These are phyloP conservation scores for Rubroboletus pulcherrimus DNA, from an alignment of 768 basidiomycete genomes.

Conservation along the genomic window DNA sequence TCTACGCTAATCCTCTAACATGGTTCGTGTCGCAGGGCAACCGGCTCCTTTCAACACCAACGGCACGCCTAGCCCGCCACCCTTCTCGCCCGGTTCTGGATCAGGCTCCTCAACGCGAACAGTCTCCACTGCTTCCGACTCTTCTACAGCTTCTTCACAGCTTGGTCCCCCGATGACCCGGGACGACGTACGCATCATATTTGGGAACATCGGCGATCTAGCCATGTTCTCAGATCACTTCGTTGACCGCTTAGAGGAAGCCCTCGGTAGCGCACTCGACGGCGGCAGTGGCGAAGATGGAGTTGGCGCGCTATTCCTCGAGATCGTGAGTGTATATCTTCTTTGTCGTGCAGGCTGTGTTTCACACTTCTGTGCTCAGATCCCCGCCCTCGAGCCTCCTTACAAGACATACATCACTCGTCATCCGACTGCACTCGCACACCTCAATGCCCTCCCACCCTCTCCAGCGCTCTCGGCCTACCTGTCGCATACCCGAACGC, in stretches of 20 bases:
- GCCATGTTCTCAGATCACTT: slow-evolving; percentile 69
- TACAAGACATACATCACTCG: slow-evolving; percentile 81
- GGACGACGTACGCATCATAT: slow-evolving; percentile 69
- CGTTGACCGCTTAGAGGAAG: slow-evolving; percentile 58
- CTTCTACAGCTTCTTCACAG: slow-evolving; percentile 46
- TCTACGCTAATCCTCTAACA: slow-evolving; percentile 8
- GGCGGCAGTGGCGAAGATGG: slow-evolving; percentile 65
- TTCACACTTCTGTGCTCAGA: slow-evolving; percentile 36
- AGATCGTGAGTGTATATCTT: slow-evolving; percentile 48
- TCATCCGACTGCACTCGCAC: slow-evolving; percentile 70
- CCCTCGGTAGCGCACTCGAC: slow-evolving; percentile 59
- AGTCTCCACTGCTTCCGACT: slow-evolving; percentile 43
- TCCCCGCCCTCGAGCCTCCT: slow-evolving; percentile 63
- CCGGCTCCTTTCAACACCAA: slow-evolving; percentile 37
- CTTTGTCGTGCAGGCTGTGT: not conserved
- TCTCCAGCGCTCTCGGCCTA: slow-evolving; percentile 55
- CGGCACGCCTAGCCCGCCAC: slow-evolving; percentile 22
- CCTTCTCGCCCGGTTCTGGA: slow-evolving; percentile 31
- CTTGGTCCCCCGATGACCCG: slow-evolving; percentile 61
- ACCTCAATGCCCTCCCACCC: slow-evolving; percentile 47
- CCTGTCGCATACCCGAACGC: slow-evolving; percentile 57
- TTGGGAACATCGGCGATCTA: slow-evolving; percentile 72
- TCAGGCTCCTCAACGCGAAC: slow-evolving; percentile 41
- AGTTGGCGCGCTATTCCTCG: slow-evolving; percentile 68
- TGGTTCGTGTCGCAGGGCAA: slow-evolving; percentile 32